Evolutionary conservation across 768 basidiomycete genomes (phyloP).

Genomic region (Phylloporus sp.): DNA sequence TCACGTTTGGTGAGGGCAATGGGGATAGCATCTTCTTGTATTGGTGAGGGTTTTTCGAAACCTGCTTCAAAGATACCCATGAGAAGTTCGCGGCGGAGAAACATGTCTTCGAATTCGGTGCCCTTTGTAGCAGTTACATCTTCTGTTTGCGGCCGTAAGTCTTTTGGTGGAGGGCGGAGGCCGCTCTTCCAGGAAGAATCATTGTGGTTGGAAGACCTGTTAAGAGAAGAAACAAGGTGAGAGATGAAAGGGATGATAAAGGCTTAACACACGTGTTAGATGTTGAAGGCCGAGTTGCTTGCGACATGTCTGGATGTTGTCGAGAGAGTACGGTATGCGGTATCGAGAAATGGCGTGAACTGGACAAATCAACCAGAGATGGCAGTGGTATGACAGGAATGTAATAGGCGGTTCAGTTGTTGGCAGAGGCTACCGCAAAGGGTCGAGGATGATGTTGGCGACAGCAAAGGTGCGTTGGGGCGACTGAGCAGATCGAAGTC

Average conservation of each 20-base stretch:
- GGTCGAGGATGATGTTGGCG: conserved; percentile 9
- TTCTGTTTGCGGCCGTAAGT: conserved; percentile 91
- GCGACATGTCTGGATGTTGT: conserved; percentile 26
- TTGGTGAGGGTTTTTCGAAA: conserved; percentile 93
- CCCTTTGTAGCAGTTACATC: conserved; percentile 95
- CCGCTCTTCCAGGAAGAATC: conserved; percentile 63
- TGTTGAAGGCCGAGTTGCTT: conserved; percentile 31
- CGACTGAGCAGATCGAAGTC: conserved; percentile 25
- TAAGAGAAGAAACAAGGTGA: conserved; percentile 3
- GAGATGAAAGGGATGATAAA: conserved; percentile 1
- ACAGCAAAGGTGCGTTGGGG: conserved; percentile 9
- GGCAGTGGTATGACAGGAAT: conserved; percentile 17
- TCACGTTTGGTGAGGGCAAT: conserved; percentile 91
- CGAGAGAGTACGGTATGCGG: conserved; percentile 4
- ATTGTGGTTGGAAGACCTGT: conserved; percentile 28
- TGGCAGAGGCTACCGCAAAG: conserved; percentile 11
- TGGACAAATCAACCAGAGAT: conserved; percentile 19
- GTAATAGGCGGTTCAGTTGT: conserved; percentile 13
- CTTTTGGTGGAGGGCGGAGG: conserved; percentile 85
- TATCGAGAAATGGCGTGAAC: conserved; percentile 11
- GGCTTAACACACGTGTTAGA: conserved; percentile 25
- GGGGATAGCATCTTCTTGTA: conserved; percentile 99
- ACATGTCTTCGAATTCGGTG: conserved; percentile 94
- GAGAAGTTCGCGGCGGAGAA: conserved; percentile 86
- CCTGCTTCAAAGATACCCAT: conserved; percentile 99